These are phyloP conservation scores for Trichoderma afroharzianum DNA, from an alignment of 2,329 filamentous ascomycete species.

Conservation along the genomic window DNA sequence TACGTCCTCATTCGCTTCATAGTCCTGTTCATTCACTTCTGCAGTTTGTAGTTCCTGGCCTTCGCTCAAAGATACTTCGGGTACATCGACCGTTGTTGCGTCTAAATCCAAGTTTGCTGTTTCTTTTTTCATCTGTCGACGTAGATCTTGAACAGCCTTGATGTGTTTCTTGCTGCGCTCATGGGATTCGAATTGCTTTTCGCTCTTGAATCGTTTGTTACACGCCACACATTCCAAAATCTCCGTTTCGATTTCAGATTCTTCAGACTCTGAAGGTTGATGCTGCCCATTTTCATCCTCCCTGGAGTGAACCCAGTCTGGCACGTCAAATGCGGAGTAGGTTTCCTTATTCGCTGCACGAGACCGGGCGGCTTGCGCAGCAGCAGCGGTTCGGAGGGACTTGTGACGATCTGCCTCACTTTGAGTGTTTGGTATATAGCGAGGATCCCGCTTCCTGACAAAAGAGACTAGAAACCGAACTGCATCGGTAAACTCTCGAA, in stretches of 20 bases:
- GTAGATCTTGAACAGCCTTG: constrained; percentile 78
- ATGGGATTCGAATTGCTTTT: constrained; percentile 86
- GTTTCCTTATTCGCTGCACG: constrained; percentile 78
- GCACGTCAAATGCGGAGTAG: constrained; percentile 60
- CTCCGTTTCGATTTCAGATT: constrained; percentile 55
- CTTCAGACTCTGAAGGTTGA: constrained; percentile 59
- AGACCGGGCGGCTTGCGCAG: constrained; percentile 78
- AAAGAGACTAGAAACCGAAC: constrained; percentile 84
- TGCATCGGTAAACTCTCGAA: constrained; percentile 87
- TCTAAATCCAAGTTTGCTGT: constrained; percentile 58
- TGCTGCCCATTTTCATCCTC: constrained; percentile 51
- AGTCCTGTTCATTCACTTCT: background rate
- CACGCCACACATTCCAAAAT: constrained; percentile 74
- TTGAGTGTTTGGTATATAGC: constrained; percentile 73
- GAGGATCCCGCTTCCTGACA: constrained; percentile 84
- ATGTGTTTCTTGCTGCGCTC: constrained; percentile 96
- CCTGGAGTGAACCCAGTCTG: constrained; percentile 69
- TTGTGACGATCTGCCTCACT: constrained; percentile 79
- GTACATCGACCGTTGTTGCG: background rate
- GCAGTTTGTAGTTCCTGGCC: background rate
- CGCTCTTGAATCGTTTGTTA: constrained; percentile 79
- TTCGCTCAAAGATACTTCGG: background rate
- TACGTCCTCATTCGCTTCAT: background rate
- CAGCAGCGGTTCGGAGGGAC: constrained; percentile 70
- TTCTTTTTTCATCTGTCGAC: constrained; percentile 78